Conservation (phyloP, 768 basidiomycete species). For the Kwoniella sp. region DNA sequence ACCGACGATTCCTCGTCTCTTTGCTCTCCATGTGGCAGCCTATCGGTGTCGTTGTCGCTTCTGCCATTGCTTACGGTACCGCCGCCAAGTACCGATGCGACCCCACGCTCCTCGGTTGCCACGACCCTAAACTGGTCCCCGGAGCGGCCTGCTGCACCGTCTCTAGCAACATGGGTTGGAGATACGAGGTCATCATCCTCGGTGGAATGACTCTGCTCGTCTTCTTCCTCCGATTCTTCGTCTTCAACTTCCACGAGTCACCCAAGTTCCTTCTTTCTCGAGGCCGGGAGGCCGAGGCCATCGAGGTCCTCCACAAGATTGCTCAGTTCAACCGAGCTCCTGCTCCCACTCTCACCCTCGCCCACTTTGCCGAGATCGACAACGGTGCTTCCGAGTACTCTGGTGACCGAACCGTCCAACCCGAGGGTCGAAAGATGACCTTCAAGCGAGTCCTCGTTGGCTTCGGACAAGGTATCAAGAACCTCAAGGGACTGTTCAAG, state of each 20-base stretch:
- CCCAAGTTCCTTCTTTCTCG: slow-evolving; percentile 61
- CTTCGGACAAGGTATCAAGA: slow-evolving; percentile 32
- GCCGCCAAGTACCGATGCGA: slow-evolving; percentile 59
- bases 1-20: slow-evolving; percentile 54
- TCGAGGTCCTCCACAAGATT: slow-evolving; percentile 52
- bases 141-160: slow-evolving; percentile 54
- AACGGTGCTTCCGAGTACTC: slow-evolving; percentile 13
- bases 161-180: slow-evolving; percentile 61
- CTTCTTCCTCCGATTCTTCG: slow-evolving; percentile 58
- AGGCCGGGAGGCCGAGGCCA: slow-evolving; percentile 59
- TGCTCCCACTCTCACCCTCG: slow-evolving; percentile 44
- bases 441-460: slow-evolving; percentile 21
- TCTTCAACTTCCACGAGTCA: slow-evolving; percentile 62
- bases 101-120: slow-evolving; percentile 30
- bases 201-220: slow-evolving; percentile 55
- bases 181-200: slow-evolving; percentile 56
- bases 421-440: neutral
- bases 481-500: slow-evolving; percentile 49
- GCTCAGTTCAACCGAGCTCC: slow-evolving; percentile 50
- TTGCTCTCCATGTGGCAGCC: slow-evolving; percentile 55
- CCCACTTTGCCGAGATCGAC: slow-evolving; percentile 50
- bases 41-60: slow-evolving; percentile 56
- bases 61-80: slow-evolving; percentile 58
- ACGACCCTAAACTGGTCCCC: slow-evolving; percentile 20
- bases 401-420: neutral